phyloP scores from a whole-genome alignment of 352 stramenopile genomes.

The Phytophthora fragariae region DNA sequence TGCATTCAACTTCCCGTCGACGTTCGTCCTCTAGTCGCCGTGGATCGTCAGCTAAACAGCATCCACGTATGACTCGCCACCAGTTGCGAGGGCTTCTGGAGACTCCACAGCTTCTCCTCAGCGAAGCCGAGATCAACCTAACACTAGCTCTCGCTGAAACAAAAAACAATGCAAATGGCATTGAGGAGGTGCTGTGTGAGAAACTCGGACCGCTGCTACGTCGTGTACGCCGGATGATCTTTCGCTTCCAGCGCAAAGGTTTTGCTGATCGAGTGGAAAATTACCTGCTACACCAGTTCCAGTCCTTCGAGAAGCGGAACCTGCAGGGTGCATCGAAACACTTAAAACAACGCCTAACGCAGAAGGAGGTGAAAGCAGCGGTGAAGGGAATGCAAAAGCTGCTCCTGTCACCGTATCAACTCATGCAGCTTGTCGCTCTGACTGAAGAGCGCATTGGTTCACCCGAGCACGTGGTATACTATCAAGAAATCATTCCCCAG shows the following conservation, averaged over 20 bases:
- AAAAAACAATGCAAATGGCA: slow-evolving; percentile 28
- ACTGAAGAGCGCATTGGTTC: slow-evolving; percentile 27
- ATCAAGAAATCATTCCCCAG: slow-evolving; percentile 44
- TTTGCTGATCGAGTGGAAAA: slow-evolving; percentile 48
- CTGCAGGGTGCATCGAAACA: slow-evolving; percentile 58
- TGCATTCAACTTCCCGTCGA: slow-evolving; percentile 6
- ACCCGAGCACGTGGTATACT: slow-evolving; percentile 51
- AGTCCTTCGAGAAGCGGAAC: slow-evolving; percentile 53
- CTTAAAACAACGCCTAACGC: slow-evolving; percentile 53
- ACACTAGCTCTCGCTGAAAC: slow-evolving; percentile 51
- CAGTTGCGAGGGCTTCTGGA: slow-evolving; percentile 63
- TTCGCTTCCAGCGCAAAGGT: slow-evolving; percentile 61
- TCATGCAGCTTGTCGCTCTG: slow-evolving; percentile 46
- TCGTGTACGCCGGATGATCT: slow-evolving; percentile 61
- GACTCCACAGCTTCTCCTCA: slow-evolving; percentile 61
- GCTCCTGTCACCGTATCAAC: slow-evolving; percentile 59
- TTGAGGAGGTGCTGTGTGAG: slow-evolving; percentile 44
- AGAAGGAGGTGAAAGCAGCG: slow-evolving; percentile 53
- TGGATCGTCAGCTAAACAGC: slow-evolving; percentile 23
- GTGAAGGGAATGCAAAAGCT: slow-evolving; percentile 66
- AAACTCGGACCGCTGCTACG: slow-evolving; percentile 50
- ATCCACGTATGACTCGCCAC: slow-evolving; percentile 45
- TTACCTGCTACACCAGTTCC: slow-evolving; percentile 65
- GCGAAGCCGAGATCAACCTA: slow-evolving; percentile 66
- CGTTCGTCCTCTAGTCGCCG: slow-evolving; percentile 6